Base-by-base conservation (phyloP, 805 yeast genomes). In the Candida manassasensis region DNA sequence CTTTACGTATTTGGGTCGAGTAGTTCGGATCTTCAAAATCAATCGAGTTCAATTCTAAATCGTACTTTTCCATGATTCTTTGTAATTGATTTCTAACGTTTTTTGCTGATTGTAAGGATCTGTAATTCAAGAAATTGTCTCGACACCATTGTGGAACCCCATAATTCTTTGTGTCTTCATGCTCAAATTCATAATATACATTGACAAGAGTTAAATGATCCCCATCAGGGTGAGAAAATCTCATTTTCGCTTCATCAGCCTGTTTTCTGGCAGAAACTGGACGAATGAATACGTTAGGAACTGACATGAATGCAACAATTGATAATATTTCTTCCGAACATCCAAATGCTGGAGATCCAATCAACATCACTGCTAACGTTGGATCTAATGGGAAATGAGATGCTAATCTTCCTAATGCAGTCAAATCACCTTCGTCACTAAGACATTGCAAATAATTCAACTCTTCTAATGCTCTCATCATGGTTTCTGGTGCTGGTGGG, bases 401-500 rank as follows among this genome's bases (percentile, higher is more conserved):
- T 1, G 96, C 94, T 51, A 82, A 58, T 49, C 96, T 74, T 40
- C 98, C 98, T 42, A 90, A 67, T 1, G 93, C 75, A 0, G 97
- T 93, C 47, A 90, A 65, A 36, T 83, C 81, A 41, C 97, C 98
- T 31, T 87, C 90, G 56, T 93, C 96, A 47, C 86, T 85, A 35
- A 90, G 71, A 65, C 97, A 93, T 15, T 83, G 81, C 42, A 90
- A 68, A 55, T 87, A 93, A 55, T 93, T 89, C 52, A 90, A 72
- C 59, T 90, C 98, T 60, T 90, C 98, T 43, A 90, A 68, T 0
- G 97, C 97, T 57, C 98, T 75, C 98, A 93, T 93, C 98, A 90
- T 93, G 5, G 98, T 93, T 61, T 90, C 98, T 7, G 98, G 98
- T 2, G 97, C 97, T 10, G 98, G 98, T 6, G 98, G 97, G 55